These are phyloP conservation scores for Xylaria scruposa DNA, from an alignment of 495 filamentous ascomycete genomes.

Conservation along the genomic window DNA sequence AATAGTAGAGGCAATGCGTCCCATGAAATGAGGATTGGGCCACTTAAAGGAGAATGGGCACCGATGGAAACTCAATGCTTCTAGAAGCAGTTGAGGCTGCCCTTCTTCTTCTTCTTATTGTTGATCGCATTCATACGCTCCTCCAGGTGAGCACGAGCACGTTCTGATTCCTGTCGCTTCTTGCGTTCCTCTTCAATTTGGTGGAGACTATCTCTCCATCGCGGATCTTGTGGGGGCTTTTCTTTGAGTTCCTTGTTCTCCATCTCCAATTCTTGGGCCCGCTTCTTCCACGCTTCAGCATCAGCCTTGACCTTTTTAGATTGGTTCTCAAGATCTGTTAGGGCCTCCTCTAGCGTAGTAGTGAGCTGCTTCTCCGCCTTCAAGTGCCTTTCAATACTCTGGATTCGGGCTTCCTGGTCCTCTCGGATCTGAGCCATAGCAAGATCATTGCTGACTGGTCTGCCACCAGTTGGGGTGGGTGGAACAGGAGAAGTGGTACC, in stretches of 20 bases:
- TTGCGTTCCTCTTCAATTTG: constrained; percentile 93
- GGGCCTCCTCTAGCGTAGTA: constrained; percentile 89
- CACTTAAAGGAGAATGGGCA: not conserved
- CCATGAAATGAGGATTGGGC: not conserved
- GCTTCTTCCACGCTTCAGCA: constrained; percentile 87
- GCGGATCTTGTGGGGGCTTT: constrained; percentile 57
- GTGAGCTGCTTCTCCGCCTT: constrained; percentile 96
- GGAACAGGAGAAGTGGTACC: constrained; percentile 48
- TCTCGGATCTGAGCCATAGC: constrained; percentile 77
- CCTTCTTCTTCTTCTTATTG: constrained; percentile 94
- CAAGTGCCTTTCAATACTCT: constrained; percentile 95
- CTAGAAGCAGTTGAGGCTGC: constrained; percentile 96
- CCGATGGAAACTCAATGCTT: not conserved
- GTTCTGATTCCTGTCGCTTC: constrained; percentile 85
- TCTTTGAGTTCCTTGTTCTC: constrained; percentile 74
- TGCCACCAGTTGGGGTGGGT: constrained; percentile 56
- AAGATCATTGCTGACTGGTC: constrained; percentile 84
- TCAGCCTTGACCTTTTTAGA: constrained; percentile 86
- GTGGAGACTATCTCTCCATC: constrained; percentile 76
- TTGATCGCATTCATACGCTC: constrained; percentile 92
- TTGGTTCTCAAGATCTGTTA: constrained; percentile 89
- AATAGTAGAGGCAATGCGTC: not conserved
- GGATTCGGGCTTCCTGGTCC: constrained; percentile 92
- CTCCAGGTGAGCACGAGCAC: constrained; percentile 85
- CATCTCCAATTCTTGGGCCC: constrained; percentile 75